phyloP scores from a whole-genome alignment of 83 land plant genomes.

The Thuja plicata region DNA sequence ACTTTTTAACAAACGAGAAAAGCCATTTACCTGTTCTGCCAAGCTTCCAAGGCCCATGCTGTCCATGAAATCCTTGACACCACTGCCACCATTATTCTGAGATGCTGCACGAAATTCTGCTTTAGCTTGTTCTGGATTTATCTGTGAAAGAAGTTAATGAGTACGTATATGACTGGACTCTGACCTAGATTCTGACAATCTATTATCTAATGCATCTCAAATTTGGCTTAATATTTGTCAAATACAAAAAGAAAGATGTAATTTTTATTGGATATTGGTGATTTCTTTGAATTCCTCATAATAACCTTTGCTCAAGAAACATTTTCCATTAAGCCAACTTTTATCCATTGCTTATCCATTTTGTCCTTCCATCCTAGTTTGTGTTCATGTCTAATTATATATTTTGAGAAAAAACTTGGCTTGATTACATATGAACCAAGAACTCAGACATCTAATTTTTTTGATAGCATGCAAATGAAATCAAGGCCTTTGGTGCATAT shows the following conservation, averaged over 20 bases:
- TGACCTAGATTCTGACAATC: neutral
- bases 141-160: slow-evolving; percentile 27
- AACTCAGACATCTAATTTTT: neutral
- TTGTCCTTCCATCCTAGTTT: neutral
- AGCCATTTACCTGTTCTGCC: slow-evolving; percentile 70
- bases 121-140: slow-evolving; percentile 77
- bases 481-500: neutral
- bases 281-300: neutral
- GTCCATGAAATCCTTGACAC: slow-evolving; percentile 84
- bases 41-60: slow-evolving; percentile 91
- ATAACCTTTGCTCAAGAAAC: neutral
- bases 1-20: neutral
- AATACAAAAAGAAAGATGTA: neutral
- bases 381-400: neutral
- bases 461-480: neutral
- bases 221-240: neutral
- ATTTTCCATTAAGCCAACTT: neutral
- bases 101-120: slow-evolving; percentile 72
- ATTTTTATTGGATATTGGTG: neutral
- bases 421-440: neutral
- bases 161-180: neutral
- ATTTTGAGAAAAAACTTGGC: neutral
- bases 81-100: slow-evolving; percentile 62
- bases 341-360: neutral
- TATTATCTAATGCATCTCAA: neutral